phyloP scores from a whole-genome alignment of 2,329 filamentous ascomycete genomes.

The Sclerotinia borealis region DNA sequence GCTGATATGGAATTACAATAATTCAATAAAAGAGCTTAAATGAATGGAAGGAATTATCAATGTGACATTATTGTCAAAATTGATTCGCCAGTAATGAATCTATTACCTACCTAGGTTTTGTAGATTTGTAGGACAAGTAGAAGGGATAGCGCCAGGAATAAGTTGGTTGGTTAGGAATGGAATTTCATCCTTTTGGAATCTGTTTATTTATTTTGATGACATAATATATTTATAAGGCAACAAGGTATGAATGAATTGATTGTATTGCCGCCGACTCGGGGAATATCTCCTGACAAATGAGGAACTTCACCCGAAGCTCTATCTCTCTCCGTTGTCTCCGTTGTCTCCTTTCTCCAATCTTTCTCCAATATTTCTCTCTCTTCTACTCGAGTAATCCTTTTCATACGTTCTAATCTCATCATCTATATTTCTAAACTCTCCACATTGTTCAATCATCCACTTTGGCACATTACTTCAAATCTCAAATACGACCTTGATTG shows the following conservation, averaged over 20 bases:
- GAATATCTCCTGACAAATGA: constrained; percentile 2
- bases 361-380: no score
- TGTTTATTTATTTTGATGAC: no score
- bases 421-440: neutral
- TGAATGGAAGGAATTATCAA: neutral
- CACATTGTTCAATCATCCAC: neutral
- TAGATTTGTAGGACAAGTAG: neutral
- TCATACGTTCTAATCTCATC: neutral
- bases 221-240: neutral
- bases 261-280: neutral
- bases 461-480: neutral
- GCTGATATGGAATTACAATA: neutral
- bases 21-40: neutral
- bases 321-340: neutral
- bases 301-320: constrained; percentile 5
- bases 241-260: rapidly evolving
- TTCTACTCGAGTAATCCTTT: neutral
- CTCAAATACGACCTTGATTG: neutral
- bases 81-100: no score
- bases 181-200: no score
- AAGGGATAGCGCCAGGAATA: no score
- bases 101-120: neutral
- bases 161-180: no score
- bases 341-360: neutral
- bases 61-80: neutral